Conservation (phyloP, 2,329 filamentous ascomycete genomes). For the Aspergillus fumigatus region DNA sequence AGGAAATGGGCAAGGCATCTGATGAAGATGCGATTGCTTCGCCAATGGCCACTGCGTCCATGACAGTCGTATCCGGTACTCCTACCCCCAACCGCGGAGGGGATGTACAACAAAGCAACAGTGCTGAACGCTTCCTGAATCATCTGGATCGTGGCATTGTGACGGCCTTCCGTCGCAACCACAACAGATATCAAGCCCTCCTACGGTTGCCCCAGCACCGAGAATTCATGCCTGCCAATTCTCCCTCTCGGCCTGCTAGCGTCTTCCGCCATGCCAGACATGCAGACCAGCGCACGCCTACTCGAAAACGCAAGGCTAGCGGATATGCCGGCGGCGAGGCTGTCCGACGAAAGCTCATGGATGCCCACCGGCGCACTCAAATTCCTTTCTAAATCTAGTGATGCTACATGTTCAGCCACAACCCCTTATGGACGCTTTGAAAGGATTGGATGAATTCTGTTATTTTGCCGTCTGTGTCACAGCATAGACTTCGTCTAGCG, state of each 20-base stretch:
- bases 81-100: conserved; percentile 33
- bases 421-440: background rate
- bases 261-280: conserved; percentile 40
- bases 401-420: background rate
- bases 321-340: conserved; percentile 37
- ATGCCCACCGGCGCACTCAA: conserved; percentile 38
- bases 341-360: conserved; percentile 41
- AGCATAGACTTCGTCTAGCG: background rate
- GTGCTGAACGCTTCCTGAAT: conserved; percentile 53
- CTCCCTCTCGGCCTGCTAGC: conserved; percentile 39
- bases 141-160: conserved; percentile 69
- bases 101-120: conserved; percentile 27
- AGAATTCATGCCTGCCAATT: conserved; percentile 43
- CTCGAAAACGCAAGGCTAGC: conserved; percentile 37
- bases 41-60: conserved; percentile 46
- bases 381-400: conserved; percentile 28
- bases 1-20: conserved; percentile 54
- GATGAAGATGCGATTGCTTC: conserved; percentile 41
- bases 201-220: conserved; percentile 45
- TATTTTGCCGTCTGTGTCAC: conserved; percentile 1
- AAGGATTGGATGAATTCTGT: background rate
- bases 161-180: conserved; percentile 67
- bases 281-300: conserved; percentile 37
- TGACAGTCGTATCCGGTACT: conserved; percentile 22
- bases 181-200: conserved; percentile 47